Conservation (phyloP, 2,329 filamentous ascomycete genomes). For the Massarina eburnea region DNA sequence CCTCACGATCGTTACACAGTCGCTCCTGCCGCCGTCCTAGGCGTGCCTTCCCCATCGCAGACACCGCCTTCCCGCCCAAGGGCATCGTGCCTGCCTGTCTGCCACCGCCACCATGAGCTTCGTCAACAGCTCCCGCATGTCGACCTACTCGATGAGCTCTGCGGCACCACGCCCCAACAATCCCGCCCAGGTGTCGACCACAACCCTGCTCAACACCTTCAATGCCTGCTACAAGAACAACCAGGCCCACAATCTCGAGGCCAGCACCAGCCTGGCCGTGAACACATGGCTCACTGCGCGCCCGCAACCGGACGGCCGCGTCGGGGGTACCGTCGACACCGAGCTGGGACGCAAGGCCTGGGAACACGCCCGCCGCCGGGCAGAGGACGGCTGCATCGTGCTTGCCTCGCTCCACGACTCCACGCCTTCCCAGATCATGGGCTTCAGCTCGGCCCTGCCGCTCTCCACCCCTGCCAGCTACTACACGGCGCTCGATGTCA, state of each 20-base stretch:
- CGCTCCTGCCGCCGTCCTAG: constrained; percentile 7
- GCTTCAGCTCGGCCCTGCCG: constrained; percentile 80
- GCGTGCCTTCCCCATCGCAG: constrained; percentile 9
- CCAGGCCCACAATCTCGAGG: constrained; percentile 83
- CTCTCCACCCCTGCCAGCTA: constrained; percentile 74
- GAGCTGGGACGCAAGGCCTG: constrained; percentile 80
- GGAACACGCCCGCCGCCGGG: constrained; percentile 93
- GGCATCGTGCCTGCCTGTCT: constrained; percentile 20
- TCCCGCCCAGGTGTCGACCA: constrained; percentile 84
- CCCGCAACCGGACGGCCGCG: constrained; percentile 68
- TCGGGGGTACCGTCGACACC: constrained; percentile 77
- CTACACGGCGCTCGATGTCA: constrained; percentile 75
- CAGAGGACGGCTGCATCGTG: constrained; percentile 92
- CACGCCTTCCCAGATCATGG: constrained; percentile 77
- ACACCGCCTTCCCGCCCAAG: constrained; percentile 7
- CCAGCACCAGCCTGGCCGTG: constrained; percentile 86
- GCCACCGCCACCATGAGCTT: constrained; percentile 45
- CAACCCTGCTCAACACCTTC: constrained; percentile 85
- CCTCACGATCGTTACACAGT: constrained; percentile 17
- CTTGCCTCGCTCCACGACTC: constrained; percentile 90
- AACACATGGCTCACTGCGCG: constrained; percentile 92
- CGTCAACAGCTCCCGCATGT: constrained; percentile 61
- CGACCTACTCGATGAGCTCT: constrained; percentile 63
- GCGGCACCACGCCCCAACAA: constrained; percentile 59
- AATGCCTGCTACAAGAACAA: constrained; percentile 85